Evolutionary conservation across 2,329 filamentous ascomycete genomes (phyloP).

Genomic region (Cryphonectria japonica): DNA sequence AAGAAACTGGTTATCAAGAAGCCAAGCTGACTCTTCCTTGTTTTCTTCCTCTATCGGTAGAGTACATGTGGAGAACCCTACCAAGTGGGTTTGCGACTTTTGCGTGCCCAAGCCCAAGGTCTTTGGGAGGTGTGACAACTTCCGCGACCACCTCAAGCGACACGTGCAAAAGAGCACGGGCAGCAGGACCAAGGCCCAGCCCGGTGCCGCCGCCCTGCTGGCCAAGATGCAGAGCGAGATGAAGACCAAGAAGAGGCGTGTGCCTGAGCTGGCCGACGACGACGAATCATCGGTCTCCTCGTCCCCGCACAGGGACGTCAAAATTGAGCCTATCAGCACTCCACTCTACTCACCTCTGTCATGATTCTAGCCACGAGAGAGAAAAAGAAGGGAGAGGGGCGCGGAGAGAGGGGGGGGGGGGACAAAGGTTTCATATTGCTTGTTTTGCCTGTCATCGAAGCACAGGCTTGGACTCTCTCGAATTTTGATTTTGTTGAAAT

Average conservation of each 20-base stretch:
- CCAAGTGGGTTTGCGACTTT: slow-evolving; percentile 26
- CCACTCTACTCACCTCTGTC: not conserved
- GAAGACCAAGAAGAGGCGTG: slow-evolving; percentile 26
- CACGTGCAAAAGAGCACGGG: slow-evolving; percentile 24
- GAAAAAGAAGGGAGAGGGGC: not conserved
- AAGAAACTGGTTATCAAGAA: not conserved
- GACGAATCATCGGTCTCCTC: not conserved
- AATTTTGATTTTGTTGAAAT: not conserved
- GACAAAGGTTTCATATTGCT: not conserved
- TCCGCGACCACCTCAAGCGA: slow-evolving; percentile 27
- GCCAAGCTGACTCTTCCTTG: not conserved
- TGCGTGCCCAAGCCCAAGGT: slow-evolving; percentile 24
- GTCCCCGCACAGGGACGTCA: not conserved
- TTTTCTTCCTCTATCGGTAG: not conserved
- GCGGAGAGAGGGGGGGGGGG: too few relatives aligned
- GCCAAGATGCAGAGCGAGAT: slow-evolving; percentile 27
- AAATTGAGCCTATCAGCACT: not conserved
- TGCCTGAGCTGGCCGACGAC: not conserved
- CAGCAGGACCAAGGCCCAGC: slow-evolving; percentile 24
- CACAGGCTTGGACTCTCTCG: not conserved
- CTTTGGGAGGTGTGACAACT: slow-evolving; percentile 26
- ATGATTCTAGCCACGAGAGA: not conserved
- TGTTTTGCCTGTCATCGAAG: not conserved
- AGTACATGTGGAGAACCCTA: slow-evolving; percentile 23
- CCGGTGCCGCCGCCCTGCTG: slow-evolving; percentile 22